phyloP scores from a whole-genome alignment of 352 stramenopile genomes.

The Globisporangium cylindrosporum region DNA sequence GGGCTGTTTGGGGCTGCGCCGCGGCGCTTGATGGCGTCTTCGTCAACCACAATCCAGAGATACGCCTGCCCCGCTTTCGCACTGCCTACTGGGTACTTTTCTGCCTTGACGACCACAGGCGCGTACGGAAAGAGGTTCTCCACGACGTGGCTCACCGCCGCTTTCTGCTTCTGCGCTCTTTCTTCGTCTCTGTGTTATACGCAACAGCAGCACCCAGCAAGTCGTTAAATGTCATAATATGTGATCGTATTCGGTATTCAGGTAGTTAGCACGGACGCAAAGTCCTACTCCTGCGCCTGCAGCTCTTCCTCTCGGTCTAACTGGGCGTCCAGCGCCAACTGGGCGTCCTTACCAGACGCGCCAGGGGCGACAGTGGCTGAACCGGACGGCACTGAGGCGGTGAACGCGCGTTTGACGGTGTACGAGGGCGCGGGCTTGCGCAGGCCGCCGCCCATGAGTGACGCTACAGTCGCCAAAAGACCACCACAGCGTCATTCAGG shows the following conservation, averaged over 20 bases:
- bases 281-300: slow-evolving; percentile 42
- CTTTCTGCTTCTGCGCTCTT: slow-evolving; percentile 41
- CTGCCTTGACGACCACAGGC: slow-evolving; percentile 66
- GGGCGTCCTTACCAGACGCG: slow-evolving; percentile 1
- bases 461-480: not conserved
- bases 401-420: slow-evolving; percentile 20
- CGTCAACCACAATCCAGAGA: slow-evolving; percentile 75
- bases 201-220: not conserved
- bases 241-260: not conserved
- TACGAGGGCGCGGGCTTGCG: slow-evolving; percentile 31
- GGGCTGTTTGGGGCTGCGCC: slow-evolving; percentile 33
- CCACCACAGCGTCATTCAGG: slow-evolving; percentile 1
- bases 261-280: not conserved
- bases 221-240: not conserved
- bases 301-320: slow-evolving; percentile 59
- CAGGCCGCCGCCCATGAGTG: slow-evolving; percentile 43
- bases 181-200: slow-evolving; percentile 40
- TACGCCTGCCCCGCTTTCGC: slow-evolving; percentile 63
- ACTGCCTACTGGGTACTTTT: slow-evolving; percentile 58
- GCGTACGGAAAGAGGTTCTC: slow-evolving; percentile 80
- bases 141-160: slow-evolving; percentile 60
- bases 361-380: slow-evolving; percentile 17
- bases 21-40: slow-evolving; percentile 56
- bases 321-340: slow-evolving; percentile 32
- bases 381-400: slow-evolving; percentile 19